These are phyloP conservation scores for Gracilaria gracilis DNA, from an alignment of 23 red algal species.

Conservation along the genomic window DNA sequence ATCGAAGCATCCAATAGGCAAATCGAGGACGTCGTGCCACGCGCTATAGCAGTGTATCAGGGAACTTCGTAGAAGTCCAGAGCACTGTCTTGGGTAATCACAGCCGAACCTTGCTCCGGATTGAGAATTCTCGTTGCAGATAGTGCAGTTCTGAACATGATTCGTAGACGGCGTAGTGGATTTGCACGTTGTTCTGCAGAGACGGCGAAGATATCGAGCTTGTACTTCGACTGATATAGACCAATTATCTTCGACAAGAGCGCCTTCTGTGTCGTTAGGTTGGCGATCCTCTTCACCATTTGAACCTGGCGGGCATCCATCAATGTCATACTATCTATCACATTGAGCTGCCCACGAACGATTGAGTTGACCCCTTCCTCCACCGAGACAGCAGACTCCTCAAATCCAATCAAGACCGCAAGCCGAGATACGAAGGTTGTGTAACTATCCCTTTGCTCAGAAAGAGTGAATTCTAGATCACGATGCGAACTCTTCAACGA, in stretches of 20 bases:
- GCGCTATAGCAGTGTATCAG: neutral
- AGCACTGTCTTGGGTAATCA: neutral
- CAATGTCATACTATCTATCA: neutral
- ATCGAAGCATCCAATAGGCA: conserved; percentile 38
- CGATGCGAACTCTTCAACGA: conserved; percentile 17
- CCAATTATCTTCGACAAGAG: conserved; percentile 45
- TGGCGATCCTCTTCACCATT: neutral
- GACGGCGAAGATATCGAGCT: conserved; percentile 46
- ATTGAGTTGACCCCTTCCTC: conserved; percentile 28
- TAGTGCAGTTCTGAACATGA: conserved; percentile 21
- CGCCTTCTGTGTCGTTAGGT: conserved; percentile 30
- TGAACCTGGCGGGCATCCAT: neutral
- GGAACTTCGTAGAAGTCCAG: conserved; percentile 36
- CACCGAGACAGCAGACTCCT: conserved; percentile 29
- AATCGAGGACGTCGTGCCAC: neutral
- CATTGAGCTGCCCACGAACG: conserved; percentile 27
- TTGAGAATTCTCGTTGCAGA: conserved; percentile 9
- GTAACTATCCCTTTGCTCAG: conserved; percentile 22
- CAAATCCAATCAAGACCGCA: conserved; percentile 19
- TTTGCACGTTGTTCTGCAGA: neutral
- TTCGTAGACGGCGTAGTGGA: conserved; percentile 17
- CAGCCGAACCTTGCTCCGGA: neutral
- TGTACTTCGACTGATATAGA: conserved; percentile 28
- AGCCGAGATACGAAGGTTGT: conserved; percentile 30
- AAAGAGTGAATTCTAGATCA: conserved; percentile 10